Evolutionary conservation across 257 asterid genomes (phyloP), one percentile per base, ranked within the genome.

Genomic region (Striga asiatica): DNA sequence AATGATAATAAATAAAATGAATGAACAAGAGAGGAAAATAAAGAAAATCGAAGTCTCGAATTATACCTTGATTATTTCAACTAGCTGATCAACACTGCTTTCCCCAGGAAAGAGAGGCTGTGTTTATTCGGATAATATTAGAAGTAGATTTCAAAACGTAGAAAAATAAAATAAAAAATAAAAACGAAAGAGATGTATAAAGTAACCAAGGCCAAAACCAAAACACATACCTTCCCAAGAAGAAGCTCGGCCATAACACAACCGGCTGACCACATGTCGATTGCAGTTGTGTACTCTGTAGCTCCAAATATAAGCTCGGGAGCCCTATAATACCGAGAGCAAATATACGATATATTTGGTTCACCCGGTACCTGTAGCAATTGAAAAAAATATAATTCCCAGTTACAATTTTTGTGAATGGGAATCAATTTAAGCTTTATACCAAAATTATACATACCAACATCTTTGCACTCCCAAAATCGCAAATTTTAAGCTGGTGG

Each of bases 51-150:
- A 2, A 17, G 47, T 6, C 14, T 27, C 6, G 19, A 1, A 42
- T 1, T 13, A 3, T 56, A 85, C 97, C 95, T 88, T 88, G 48
- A 88, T 88, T 29, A 88, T 80, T 71, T 88, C 95, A 17, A 88
- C 97, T 27, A 88, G 78, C 71, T 88, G 97, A 66, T 82, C 95
- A 21, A 88, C 87, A 43, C 97, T 81, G 66, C 92, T 88, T 71
- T 88, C 95, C 29, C 97, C 97, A 0, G 97, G 95, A 76, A 88
- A 88, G 34, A 88, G 83, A 66, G 95, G 95, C 97, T 88, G 83
- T 74, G 68, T 6, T 16, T 41, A 21, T 46, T 59, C 3, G 8
- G 51, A 54, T 19, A 58, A n/a, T 2, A 43, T 62, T 3, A 60
- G 22, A 16, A 57, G 3, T 3, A 12, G 14, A 5, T 16, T 18